Percentiles rank a stretch among this genome's conserved stretches.
These are phyloP conservation scores for Calonectria pauciramosa DNA, from an alignment of 2,329 filamentous ascomycete genomes.

Conservation along the genomic window DNA sequence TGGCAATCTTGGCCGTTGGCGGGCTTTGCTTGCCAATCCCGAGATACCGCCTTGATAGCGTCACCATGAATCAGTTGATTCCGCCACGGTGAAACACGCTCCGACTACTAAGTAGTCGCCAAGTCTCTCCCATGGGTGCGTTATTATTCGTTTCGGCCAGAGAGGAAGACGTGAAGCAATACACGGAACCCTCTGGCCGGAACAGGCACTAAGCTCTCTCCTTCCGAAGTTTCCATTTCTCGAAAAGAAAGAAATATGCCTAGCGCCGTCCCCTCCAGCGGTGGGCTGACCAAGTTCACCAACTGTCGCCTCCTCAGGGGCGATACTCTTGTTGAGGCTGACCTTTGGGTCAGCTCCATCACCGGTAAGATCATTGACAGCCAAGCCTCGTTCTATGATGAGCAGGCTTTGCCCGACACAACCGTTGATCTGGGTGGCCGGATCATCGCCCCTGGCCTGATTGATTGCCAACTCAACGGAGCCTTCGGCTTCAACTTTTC, in stretches of 20 bases:
- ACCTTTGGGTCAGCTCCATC: constrained; percentile 89
- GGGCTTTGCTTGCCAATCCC: constrained; percentile 31
- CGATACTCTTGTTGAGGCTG: constrained; percentile 77
- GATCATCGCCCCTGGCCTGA: constrained; percentile 87
- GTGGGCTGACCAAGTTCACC: constrained; percentile 86
- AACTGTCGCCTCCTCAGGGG: constrained; percentile 85
- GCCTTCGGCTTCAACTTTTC: constrained; percentile 96
- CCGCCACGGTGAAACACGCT: constrained; percentile 12
- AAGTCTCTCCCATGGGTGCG: constrained; percentile 3
- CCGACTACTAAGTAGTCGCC: constrained; percentile 19
- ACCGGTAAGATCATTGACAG: constrained; percentile 86
- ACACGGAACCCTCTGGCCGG: constrained; percentile 13
- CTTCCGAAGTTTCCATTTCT: constrained; percentile 9
- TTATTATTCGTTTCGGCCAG: constrained; percentile 13
- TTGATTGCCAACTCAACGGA: constrained; percentile 93
- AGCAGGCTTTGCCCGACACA: constrained; percentile 77
- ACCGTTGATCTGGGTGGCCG: constrained; percentile 85
- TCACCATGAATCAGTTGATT: constrained; percentile 31
- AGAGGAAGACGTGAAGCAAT: constrained; percentile 2
- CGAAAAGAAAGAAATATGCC: constrained; percentile 57
- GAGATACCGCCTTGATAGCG: constrained; percentile 38
- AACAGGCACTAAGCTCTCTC: not conserved
- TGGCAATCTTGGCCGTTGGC: constrained; percentile 34
- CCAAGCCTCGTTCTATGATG: constrained; percentile 76
- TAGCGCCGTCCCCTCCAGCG: constrained; percentile 59